Base-by-base conservation (phyloP, 768 basidiomycete species). In the Lentinula boryana region DNA sequence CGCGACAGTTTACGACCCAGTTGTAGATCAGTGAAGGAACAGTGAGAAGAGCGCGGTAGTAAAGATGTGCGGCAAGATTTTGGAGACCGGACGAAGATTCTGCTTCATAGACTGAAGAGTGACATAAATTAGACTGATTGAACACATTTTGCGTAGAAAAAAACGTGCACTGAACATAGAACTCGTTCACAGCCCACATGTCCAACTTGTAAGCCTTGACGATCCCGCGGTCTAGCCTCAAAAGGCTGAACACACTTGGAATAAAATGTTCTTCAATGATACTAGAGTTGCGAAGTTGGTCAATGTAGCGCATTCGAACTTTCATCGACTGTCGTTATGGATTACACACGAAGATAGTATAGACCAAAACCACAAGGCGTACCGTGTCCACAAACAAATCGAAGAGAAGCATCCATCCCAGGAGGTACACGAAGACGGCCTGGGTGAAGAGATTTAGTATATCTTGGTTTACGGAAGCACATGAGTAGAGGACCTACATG, bases 351-450 rank as follows among this genome's bases (percentile, higher is more conserved):
- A 13, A 18, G 15, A 53, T 15, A 8, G 9, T 31, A 35, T 18
- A 16, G 27, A 9, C 40, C 8, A 10, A 31, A 23, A 21, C 23
- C 5, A 57, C 44, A 40, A 58, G 44, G 78, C 91, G 63, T 70
- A 95, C 95, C 8, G 93, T 89, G 70, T 91, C 86, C 27, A 77
- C 76, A 72, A 97, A 97, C 18, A 89, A 76, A 67, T 95, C 92
- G 63, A 97, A 88, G 1, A 87, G 69, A n/a, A 93, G 74, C 87
- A 95, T 91, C 95, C 94, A 97, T 2, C 81, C 83, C 8, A 97
- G 80, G n/a, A 97, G 74, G 63, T 84, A 83, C 3, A 87, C 85
- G 63, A 91, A 85, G 1, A 82, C 68, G 53, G 75, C 78, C 78
- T 79, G 50, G 71, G 64, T 60, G 64, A 68, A 62, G 54, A 50